Evolutionary conservation across 257 asterid species (phyloP).

Genomic region (Paulownia fortunei): DNA sequence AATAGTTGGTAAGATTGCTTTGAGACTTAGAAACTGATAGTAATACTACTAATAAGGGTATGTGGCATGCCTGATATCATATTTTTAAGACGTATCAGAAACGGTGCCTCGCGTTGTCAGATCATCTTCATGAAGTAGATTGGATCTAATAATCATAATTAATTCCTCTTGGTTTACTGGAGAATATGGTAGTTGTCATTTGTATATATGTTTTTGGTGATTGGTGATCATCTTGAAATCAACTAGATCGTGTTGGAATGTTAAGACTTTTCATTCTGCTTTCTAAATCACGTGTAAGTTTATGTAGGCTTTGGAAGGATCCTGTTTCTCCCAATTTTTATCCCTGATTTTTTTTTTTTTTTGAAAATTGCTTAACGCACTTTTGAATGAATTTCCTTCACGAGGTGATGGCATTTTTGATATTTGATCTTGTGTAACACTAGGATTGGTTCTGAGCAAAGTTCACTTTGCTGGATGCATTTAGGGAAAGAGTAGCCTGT

Average conservation of each 20-base stretch:
- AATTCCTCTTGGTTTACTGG: slow-evolving; percentile 30
- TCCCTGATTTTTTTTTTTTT: background rate
- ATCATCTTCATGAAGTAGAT: slow-evolving; percentile 46
- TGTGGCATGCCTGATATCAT: slow-evolving; percentile 68
- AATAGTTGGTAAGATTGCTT: slow-evolving; percentile 99
- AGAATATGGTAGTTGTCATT: slow-evolving; percentile 30
- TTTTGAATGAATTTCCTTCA: background rate
- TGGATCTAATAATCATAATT: slow-evolving; percentile 37
- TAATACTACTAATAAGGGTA: slow-evolving; percentile 66
- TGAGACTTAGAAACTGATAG: slow-evolving; percentile 85
- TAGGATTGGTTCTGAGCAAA: background rate
- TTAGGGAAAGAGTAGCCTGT: slow-evolving; percentile 7
- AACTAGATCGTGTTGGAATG: background rate
- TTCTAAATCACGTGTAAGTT: background rate
- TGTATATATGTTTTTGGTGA: slow-evolving; percentile 32
- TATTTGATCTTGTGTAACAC: background rate
- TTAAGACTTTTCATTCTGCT: background rate
- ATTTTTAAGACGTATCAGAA: slow-evolving; percentile 57
- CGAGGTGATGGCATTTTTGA: slow-evolving; percentile 15
- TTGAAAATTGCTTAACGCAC: background rate
- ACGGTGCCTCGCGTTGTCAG: slow-evolving; percentile 54
- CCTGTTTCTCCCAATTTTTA: background rate
- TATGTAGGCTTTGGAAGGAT: slow-evolving; percentile 14
- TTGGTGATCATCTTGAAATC: slow-evolving; percentile 25
- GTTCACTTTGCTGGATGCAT: background rate